Conservation (phyloP, 2,329 filamentous ascomycete genomes). For the Domatiomyces catenatus region DNA sequence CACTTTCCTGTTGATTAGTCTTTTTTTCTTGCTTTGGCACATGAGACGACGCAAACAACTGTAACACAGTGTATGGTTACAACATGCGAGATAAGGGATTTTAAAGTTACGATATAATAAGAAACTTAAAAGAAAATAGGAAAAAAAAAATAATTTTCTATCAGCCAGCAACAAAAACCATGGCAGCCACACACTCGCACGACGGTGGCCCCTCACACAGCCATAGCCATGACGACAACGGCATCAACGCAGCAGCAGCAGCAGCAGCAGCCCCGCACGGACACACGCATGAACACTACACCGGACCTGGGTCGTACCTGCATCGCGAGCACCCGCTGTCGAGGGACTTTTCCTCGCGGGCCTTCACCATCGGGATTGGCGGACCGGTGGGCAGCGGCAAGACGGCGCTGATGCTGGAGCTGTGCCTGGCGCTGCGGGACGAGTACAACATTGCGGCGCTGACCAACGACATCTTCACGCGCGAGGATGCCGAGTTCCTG, state of each 20-base stretch:
- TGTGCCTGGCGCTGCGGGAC: slow-evolving; percentile 69
- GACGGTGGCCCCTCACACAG: slow-evolving; percentile 21
- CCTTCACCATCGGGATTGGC: slow-evolving; percentile 95
- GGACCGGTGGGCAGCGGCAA: slow-evolving; percentile 95
- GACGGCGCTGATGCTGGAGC: slow-evolving; percentile 87
- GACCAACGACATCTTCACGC: slow-evolving; percentile 35
- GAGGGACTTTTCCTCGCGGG: slow-evolving; percentile 70
- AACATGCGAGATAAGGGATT: too few relatives aligned
- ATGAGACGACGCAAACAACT: too few relatives aligned
- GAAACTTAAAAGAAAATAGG: too few relatives aligned
- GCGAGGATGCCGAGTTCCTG: slow-evolving; percentile 95
- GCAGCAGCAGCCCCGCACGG: slow-evolving; percentile 54
- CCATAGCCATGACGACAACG: slow-evolving; percentile 29
- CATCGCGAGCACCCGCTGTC: slow-evolving; percentile 89
- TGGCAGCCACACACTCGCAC: slow-evolving; percentile 18
- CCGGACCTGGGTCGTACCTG: slow-evolving; percentile 79
- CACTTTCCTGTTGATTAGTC: too few relatives aligned
- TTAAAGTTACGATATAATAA: too few relatives aligned
- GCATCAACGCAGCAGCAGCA: slow-evolving; percentile 39
- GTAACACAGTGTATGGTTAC: too few relatives aligned
- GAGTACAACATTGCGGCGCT: slow-evolving; percentile 82
- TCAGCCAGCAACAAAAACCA: not conserved
- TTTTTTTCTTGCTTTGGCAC: not conserved
- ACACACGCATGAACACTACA: slow-evolving; percentile 88
- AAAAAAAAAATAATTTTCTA: too few relatives aligned